phyloP scores from a whole-genome alignment of 306 rosid species.

The Prosopis cineraria region DNA sequence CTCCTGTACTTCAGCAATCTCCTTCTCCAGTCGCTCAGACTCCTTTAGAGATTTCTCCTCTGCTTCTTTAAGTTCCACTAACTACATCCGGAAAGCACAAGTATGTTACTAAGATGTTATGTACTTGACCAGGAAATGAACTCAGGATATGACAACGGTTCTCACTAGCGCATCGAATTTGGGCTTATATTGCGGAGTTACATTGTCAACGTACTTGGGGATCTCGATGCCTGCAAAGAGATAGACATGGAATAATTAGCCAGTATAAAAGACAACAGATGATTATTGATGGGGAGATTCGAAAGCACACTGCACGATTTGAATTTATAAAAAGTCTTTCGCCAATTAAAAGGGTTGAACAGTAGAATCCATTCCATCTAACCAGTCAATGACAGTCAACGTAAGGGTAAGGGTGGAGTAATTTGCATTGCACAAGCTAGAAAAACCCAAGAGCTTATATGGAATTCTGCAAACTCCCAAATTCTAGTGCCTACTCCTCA shows the following conservation, averaged over 20 bases:
- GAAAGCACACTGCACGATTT: neutral
- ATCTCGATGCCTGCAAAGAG: constrained; percentile 70
- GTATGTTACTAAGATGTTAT: constrained; percentile 11
- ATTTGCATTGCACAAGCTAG: constrained; percentile 11
- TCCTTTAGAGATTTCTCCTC: constrained; percentile 81
- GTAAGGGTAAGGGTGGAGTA: neutral
- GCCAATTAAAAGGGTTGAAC: neutral
- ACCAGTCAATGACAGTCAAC: neutral
- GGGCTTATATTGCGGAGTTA: constrained; percentile 88
- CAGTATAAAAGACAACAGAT: neutral
- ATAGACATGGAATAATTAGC: neutral
- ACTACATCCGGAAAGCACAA: constrained; percentile 45
- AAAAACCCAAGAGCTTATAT: neutral
- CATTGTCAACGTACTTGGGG: constrained; percentile 94
- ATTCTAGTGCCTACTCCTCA: neutral
- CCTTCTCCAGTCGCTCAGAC: constrained; percentile 94
- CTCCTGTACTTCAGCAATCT: constrained; percentile 77
- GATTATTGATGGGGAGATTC: neutral
- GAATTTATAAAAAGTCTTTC: neutral
- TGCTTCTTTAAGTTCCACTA: constrained; percentile 92
- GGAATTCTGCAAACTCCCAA: neutral
- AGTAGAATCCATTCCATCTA: constrained; percentile 1
- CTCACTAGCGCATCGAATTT: constrained; percentile 86
- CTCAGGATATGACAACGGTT: neutral
- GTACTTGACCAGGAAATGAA: neutral